phyloP scores from a whole-genome alignment of 192 early-diverging fungal species.

The Podochytrium sp. region DNA sequence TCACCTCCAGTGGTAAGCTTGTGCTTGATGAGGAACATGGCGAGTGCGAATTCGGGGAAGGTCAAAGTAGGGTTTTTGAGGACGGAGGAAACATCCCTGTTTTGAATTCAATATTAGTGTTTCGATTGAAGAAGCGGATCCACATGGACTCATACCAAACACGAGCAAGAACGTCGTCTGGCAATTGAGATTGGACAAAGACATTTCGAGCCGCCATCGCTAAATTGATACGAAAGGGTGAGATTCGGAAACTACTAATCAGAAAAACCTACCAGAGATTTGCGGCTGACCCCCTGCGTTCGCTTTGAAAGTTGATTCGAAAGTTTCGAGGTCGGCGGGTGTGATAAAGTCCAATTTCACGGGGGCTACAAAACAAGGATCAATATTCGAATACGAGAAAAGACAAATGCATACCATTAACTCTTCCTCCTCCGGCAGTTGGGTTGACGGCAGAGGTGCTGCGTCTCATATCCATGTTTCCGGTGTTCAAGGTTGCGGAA shows the following conservation, averaged over 20 bases:
- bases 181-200: slow-evolving; percentile 37
- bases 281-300: slow-evolving; percentile 7
- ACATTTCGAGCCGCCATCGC: slow-evolving; percentile 26
- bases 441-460: slow-evolving; percentile 8
- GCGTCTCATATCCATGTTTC: slow-evolving; percentile 25
- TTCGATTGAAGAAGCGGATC: not conserved
- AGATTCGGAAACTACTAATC: not conserved
- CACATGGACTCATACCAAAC: slow-evolving; percentile 29
- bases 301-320: slow-evolving; percentile 32
- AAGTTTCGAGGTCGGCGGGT: slow-evolving; percentile 32
- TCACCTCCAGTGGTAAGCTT: slow-evolving; percentile 34
- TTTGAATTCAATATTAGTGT: not conserved
- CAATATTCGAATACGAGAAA: too few species aligned
- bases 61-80: slow-evolving; percentile 36
- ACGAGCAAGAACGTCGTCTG: slow-evolving; percentile 33
- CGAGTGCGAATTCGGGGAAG: slow-evolving; percentile 54
- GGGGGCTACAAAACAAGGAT: not conserved
- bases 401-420: too few species aligned
- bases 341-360: slow-evolving; percentile 46
- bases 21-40: slow-evolving; percentile 53
- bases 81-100: slow-evolving; percentile 46
- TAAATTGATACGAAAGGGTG: not conserved
- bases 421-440: not conserved
- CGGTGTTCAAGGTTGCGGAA: slow-evolving; percentile 17
- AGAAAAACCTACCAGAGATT: slow-evolving; percentile 13